Percentiles rank a stretch among this genome's conserved stretches.
Conservation (phyloP, 2,329 filamentous ascomycete species). For the Aspergillus sp. region DNA sequence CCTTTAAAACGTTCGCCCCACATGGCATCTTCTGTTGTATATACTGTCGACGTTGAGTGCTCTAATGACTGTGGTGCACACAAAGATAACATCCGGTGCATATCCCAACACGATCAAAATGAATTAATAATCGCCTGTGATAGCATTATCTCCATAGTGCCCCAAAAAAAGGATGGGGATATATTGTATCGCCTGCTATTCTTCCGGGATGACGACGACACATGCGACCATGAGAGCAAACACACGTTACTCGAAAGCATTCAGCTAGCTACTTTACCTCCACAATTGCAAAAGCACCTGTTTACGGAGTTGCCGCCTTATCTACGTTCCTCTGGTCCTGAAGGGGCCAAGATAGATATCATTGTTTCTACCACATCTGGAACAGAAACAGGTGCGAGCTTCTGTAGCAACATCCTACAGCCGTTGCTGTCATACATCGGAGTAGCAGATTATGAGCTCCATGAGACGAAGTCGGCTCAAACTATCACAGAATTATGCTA, state of each 20-base stretch:
- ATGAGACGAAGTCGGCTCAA: conserved; percentile 64
- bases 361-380: conserved; percentile 70
- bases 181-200: conserved; percentile 26
- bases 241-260: conserved; percentile 19
- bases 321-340: conserved; percentile 13
- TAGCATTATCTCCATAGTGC: conserved; percentile 31
- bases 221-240: conserved; percentile 4
- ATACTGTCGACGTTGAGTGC: not conserved
- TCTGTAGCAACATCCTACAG: conserved; percentile 58
- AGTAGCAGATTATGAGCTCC: conserved; percentile 53
- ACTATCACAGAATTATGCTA: conserved; percentile 67
- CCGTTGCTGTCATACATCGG: conserved; percentile 57
- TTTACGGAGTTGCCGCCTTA: conserved; percentile 24
- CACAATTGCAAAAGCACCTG: conserved; percentile 20
- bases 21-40: not conserved
- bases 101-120: conserved; percentile 8
- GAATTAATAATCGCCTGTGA: conserved; percentile 20
- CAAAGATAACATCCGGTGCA: conserved; percentile 23
- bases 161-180: conserved; percentile 1
- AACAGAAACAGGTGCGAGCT: conserved; percentile 56
- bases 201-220: conserved; percentile 16
- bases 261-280: conserved; percentile 10
- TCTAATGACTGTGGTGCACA: not conserved
- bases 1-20: not conserved
- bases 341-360: conserved; percentile 51